Base-by-base conservation (phyloP, 768 basidiomycete genomes). In the Russula olivacea region DNA sequence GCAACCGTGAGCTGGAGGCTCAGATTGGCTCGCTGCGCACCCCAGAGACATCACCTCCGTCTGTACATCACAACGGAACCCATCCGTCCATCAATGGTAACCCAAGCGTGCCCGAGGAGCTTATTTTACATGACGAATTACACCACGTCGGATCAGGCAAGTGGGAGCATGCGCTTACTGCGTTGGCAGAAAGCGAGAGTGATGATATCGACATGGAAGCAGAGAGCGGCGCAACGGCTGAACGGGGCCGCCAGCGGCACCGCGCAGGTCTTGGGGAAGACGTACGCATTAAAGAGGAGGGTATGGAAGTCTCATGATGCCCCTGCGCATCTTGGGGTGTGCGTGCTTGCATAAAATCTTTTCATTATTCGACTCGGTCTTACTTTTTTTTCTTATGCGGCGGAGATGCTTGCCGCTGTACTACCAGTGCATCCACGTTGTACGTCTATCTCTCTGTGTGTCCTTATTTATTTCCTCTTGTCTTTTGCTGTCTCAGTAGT, bases 1-100 rank as follows among this genome's bases (percentile, higher is more conserved):
- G 91, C 11, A 92, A 91, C 71, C 77, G 88, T 45, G 89, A 91
- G 69, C 78, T 93, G 54, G 91, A 93, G 72, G 80, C 81, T 55
- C 84, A 88, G 73, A 80, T 92, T 14, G 55, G 64, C 10, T 30
- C 56, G 4, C 51, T 65, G n/a, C 59, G 50, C 51, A 45, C 53
- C 6, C 32, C 48, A 28, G 61, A 63, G 34, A 12, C 55, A 14
- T 28, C 56, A 5, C 32, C 49, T 8, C 8, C 30, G 4, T 23
- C 58, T 17, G 7, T 30, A 17, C 63, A 36, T 12, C 63, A 49
- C 45, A 59, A 55, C 47, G 52, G 58, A 12, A 28, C 43, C 17
- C 58, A 59, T 30, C 21, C 49, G 21, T 45, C 62, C 53, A 38
- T 59, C 30, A 54, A 64, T 14, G 62, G 61, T 17, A 55, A 59